These are phyloP conservation scores for Huntiella abstrusa DNA, from an alignment of 2,329 filamentous ascomycete genomes.

Conservation along the genomic window DNA sequence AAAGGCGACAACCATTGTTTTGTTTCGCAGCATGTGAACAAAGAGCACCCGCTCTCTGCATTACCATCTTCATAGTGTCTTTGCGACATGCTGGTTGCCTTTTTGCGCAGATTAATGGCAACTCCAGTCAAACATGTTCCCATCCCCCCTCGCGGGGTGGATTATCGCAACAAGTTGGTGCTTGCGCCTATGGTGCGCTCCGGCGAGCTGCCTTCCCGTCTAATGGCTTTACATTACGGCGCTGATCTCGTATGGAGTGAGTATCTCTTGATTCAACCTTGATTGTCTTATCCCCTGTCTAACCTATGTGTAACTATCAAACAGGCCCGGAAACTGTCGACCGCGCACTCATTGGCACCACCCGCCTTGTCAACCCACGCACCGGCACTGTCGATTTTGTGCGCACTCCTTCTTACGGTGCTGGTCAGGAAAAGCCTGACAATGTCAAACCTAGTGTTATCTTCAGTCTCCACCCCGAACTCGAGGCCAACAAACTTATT, in stretches of 20 bases:
- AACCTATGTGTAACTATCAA: neutral
- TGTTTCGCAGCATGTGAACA: conserved; percentile 6
- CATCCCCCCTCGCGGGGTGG: conserved; percentile 73
- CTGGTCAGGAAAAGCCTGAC: conserved; percentile 34
- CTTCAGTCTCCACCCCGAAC: conserved; percentile 62
- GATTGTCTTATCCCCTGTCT: neutral
- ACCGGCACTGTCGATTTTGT: conserved; percentile 75
- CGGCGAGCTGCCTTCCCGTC: conserved; percentile 80
- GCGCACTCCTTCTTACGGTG: conserved; percentile 52
- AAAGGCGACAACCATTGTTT: neutral
- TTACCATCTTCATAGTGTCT: neutral
- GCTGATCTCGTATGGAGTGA: conserved; percentile 90
- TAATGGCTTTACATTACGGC: conserved; percentile 82
- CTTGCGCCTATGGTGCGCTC: conserved; percentile 96
- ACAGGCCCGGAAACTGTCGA: conserved; percentile 85
- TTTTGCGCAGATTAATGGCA: conserved; percentile 34
- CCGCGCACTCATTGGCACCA: conserved; percentile 73
- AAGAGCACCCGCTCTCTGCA: too few species aligned
- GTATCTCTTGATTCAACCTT: conserved; percentile 15
- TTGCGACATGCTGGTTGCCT: conserved; percentile 9
- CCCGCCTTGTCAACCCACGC: conserved; percentile 53
- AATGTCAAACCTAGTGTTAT: conserved; percentile 49
- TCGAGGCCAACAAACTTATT: conserved; percentile 57
- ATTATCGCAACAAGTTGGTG: conserved; percentile 85
- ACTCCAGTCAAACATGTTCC: conserved; percentile 44